Conservation (phyloP, 352 stramenopile genomes). For the Aphanomyces invadans region DNA sequence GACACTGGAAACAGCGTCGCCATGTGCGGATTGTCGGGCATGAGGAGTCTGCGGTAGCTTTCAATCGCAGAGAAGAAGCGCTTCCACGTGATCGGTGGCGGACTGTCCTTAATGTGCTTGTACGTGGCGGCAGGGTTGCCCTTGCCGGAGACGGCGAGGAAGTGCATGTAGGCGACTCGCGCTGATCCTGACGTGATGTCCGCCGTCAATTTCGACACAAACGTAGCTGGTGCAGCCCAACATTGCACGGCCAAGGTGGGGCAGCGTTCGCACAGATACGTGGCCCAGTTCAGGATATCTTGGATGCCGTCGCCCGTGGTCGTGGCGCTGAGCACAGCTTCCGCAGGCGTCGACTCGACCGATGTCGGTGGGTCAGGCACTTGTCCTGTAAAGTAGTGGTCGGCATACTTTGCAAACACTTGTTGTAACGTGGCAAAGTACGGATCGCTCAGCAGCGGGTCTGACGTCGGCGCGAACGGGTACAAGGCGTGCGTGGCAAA, state of each 20-base stretch:
- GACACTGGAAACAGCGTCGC: not conserved
- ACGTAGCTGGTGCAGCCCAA: not conserved
- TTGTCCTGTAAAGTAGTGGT: not conserved
- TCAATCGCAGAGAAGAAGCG: slow-evolving; percentile 79
- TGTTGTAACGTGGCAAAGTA: slow-evolving; percentile 10
- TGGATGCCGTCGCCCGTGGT: not conserved
- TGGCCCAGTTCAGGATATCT: slow-evolving; percentile 15
- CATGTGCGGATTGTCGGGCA: slow-evolving; percentile 52
- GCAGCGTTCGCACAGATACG: slow-evolving; percentile 9
- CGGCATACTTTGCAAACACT: slow-evolving; percentile 1
- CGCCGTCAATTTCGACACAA: not conserved
- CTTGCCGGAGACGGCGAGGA: slow-evolving; percentile 57
- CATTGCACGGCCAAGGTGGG: not conserved
- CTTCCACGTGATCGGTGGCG: slow-evolving; percentile 66
- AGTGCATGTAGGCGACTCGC: slow-evolving; percentile 53
- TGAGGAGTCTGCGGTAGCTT: slow-evolving; percentile 76
- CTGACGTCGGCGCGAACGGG: not conserved
- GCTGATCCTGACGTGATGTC: not conserved
- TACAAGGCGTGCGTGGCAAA: not conserved
- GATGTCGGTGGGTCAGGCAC: too few relatives aligned
- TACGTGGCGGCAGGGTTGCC: slow-evolving; percentile 71
- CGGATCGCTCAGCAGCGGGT: not conserved
- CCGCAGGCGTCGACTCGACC: not conserved
- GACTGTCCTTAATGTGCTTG: slow-evolving; percentile 83
- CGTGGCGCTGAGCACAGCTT: not conserved